phyloP scores from a whole-genome alignment of 768 basidiomycete species.

The Coprinopsis sp. region DNA sequence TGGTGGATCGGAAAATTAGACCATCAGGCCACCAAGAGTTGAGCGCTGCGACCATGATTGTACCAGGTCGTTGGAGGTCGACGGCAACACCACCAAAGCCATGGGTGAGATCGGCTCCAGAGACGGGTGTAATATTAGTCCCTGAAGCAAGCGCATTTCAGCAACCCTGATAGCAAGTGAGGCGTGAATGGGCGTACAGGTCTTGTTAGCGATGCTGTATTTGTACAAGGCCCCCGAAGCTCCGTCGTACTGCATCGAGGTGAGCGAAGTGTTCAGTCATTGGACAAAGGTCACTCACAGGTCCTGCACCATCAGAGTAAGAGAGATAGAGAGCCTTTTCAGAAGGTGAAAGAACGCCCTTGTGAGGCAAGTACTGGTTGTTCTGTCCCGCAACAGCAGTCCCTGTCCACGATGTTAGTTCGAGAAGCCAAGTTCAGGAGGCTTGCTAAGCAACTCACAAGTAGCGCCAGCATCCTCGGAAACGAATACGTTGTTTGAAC shows the following conservation, averaged over 20 bases:
- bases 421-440: neutral
- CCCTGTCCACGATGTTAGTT: constrained; percentile 32
- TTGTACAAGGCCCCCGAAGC: constrained; percentile 44
- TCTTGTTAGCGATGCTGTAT: constrained; percentile 49
- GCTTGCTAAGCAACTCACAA: constrained; percentile 33
- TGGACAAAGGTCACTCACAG: constrained; percentile 26
- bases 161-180: neutral
- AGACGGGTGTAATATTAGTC: constrained; percentile 61
- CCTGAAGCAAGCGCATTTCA: constrained; percentile 21
- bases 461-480: constrained; percentile 52
- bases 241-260: constrained; percentile 46
- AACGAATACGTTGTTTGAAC: constrained; percentile 51
- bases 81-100: constrained; percentile 62
- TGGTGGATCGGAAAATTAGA: constrained; percentile 56
- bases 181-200: constrained; percentile 27
- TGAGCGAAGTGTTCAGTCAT: neutral
- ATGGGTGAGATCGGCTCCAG: constrained; percentile 53
- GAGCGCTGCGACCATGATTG: constrained; percentile 63
- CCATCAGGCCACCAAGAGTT: constrained; percentile 66
- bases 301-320: constrained; percentile 59
- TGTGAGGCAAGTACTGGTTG: constrained; percentile 57
- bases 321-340: constrained; percentile 58
- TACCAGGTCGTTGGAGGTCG: constrained; percentile 56
- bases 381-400: constrained; percentile 53
- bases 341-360: constrained; percentile 56